phyloP scores from a whole-genome alignment of 75 land plant species.

The Picea glauca region DNA sequence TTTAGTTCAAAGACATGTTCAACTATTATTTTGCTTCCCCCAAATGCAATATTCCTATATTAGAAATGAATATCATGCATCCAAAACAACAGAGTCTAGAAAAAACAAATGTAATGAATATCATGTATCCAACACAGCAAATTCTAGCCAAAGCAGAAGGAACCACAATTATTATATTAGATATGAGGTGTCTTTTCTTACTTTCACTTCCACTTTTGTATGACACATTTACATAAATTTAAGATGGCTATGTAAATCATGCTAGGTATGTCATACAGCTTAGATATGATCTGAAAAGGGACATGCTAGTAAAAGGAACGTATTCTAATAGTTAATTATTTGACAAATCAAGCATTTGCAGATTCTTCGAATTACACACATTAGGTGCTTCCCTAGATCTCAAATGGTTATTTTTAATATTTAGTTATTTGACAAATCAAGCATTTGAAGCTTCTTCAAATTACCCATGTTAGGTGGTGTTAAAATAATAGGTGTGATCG shows the following conservation, averaged over 20 bases:
- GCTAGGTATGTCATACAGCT: conserved; percentile 16
- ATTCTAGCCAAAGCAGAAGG: too few relatives aligned
- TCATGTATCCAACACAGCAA: too few relatives aligned
- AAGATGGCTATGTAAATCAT: conserved; percentile 12
- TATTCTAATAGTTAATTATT: conserved; percentile 39
- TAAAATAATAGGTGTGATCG: too few relatives aligned
- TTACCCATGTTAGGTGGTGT: too few relatives aligned
- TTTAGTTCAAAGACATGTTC: too few relatives aligned
- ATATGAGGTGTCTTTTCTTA: conserved; percentile 7
- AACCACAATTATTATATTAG: not conserved
- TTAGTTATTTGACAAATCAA: not conserved
- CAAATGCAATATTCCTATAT: too few relatives aligned
- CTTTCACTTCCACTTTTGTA: conserved; percentile 9
- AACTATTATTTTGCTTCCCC: too few relatives aligned
- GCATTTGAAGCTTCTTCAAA: too few relatives aligned
- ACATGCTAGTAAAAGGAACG: conserved; percentile 14
- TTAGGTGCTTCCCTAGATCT: conserved; percentile 28
- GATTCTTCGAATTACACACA: conserved; percentile 34
- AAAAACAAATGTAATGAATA: not conserved
- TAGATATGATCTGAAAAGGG: not conserved
- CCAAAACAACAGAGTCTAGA: conserved; percentile 5
- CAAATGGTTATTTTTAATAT: conserved; percentile 22
- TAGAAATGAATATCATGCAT: conserved; percentile 6
- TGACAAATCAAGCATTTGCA: conserved; percentile 45
- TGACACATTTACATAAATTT: conserved; percentile 32